phyloP scores from a whole-genome alignment of 2,329 filamentous ascomycete species.

The Oidium heveae region DNA sequence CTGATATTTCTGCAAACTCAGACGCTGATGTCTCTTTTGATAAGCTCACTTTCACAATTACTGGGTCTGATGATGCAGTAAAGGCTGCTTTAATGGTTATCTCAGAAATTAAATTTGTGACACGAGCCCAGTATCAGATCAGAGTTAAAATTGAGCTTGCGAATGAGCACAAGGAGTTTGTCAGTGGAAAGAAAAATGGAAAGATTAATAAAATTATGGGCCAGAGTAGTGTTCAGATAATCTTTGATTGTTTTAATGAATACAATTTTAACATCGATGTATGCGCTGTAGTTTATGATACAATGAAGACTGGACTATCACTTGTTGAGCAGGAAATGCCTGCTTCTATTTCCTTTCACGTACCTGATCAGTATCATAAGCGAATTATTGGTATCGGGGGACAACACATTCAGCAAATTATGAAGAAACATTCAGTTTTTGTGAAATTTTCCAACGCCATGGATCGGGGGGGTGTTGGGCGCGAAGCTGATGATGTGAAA shows the following conservation, averaged over 20 bases:
- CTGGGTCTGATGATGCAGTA: conserved; percentile 86
- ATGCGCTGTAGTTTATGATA: conserved; percentile 73
- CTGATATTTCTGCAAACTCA: conserved; percentile 88
- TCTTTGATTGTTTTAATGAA: conserved; percentile 97
- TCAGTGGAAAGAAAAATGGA: conserved; percentile 97
- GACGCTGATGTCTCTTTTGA: conserved; percentile 89
- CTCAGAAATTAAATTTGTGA: conserved; percentile 71
- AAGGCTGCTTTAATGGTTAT: conserved; percentile 90
- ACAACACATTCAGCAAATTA: conserved; percentile 96
- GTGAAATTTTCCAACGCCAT: conserved; percentile 99
- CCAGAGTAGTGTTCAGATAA: conserved; percentile 95
- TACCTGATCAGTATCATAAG: conserved; percentile 97
- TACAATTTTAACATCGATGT: conserved; percentile 99
- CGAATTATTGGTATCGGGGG: conserved; percentile 96
- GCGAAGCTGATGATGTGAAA: conserved; percentile 94
- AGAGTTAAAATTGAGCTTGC: conserved; percentile 95
- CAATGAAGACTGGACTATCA: conserved; percentile 74
- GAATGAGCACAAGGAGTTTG: conserved; percentile 98
- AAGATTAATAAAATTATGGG: conserved; percentile 99
- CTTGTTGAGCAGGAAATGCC: conserved; percentile 98
- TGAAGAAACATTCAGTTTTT: conserved; percentile 99
- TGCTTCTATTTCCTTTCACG: conserved; percentile 95
- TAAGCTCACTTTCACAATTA: conserved; percentile 79
- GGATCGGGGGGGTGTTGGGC: conserved; percentile 75
- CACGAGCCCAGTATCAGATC: conserved; percentile 72